Percentiles rank a stretch among this genome's conserved stretches.
phyloP scores from a whole-genome alignment of 2,329 filamentous ascomycete species.

The Penicillium hordei region DNA sequence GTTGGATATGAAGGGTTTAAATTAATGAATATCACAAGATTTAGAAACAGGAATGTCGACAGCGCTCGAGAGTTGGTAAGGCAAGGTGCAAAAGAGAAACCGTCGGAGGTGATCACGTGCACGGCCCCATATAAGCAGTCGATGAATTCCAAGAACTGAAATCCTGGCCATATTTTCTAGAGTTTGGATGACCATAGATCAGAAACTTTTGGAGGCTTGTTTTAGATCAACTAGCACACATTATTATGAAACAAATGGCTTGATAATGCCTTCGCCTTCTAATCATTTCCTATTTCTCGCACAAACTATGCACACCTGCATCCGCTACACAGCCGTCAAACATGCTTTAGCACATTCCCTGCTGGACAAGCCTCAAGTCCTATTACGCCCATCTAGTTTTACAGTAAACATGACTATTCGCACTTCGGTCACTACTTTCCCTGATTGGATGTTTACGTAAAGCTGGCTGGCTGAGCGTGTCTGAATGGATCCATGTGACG shows the following conservation, averaged over 20 bases:
- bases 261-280: too few relatives aligned
- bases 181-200: neutral
- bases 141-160: neutral
- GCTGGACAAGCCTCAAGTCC: neutral
- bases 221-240: neutral
- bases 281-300: neutral
- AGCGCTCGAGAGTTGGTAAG: neutral
- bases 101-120: constrained; percentile 4
- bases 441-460: neutral
- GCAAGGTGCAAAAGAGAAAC: constrained; percentile 7
- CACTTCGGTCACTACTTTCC: neutral
- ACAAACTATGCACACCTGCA: too few relatives aligned
- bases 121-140: neutral
- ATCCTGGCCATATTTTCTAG: too few relatives aligned
- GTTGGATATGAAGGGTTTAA: neutral
- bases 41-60: neutral
- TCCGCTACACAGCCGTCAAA: neutral
- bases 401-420: neutral
- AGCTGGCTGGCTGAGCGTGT: neutral
- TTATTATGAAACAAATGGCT: neutral
- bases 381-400: neutral
- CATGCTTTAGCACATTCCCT: neutral
- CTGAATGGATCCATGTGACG: too few relatives aligned
- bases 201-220: neutral
- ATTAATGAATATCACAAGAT: neutral